Evolutionary conservation across 2,329 filamentous ascomycete species (phyloP).

Genomic region (Verticillium tricorpus): DNA sequence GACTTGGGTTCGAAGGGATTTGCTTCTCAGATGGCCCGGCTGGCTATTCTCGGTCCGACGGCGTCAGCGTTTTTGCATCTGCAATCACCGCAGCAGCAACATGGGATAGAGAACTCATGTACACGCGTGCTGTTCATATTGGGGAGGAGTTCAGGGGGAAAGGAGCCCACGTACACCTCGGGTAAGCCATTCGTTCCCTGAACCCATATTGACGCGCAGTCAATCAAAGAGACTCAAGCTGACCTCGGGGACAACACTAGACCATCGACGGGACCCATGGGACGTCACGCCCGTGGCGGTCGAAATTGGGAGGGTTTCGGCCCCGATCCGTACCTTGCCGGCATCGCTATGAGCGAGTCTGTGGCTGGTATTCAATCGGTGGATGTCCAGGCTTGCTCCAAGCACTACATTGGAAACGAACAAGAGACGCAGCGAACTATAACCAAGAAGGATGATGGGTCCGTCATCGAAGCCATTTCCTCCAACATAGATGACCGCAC

Average conservation of each 20-base stretch:
- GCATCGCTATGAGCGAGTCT: slow-evolving; percentile 63
- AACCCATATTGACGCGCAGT: neutral
- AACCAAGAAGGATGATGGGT: slow-evolving; percentile 37
- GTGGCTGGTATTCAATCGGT: slow-evolving; percentile 72
- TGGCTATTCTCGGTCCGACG: slow-evolving; percentile 40
- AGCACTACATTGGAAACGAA: slow-evolving; percentile 56
- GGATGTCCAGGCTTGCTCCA: slow-evolving; percentile 69
- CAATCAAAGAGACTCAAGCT: neutral
- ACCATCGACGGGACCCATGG: slow-evolving; percentile 66
- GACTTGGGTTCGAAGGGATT: slow-evolving; percentile 39
- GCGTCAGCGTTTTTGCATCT: slow-evolving; percentile 42
- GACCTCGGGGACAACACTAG: neutral
- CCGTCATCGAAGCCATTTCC: slow-evolving; percentile 43
- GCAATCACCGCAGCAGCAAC: slow-evolving; percentile 41
- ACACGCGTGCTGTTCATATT: slow-evolving; percentile 66
- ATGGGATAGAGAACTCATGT: slow-evolving; percentile 48
- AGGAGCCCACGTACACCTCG: slow-evolving; percentile 73
- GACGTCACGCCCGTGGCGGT: slow-evolving; percentile 55
- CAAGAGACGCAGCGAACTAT: slow-evolving; percentile 45
- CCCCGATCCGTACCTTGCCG: slow-evolving; percentile 67
- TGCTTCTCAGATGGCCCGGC: slow-evolving; percentile 46
- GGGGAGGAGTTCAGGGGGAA: slow-evolving; percentile 71
- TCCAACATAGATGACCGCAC: slow-evolving; percentile 58
- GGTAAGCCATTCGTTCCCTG: slow-evolving; percentile 21
- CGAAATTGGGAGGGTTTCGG: slow-evolving; percentile 61